These are phyloP conservation scores for Colletotrichum truncatum DNA, from an alignment of 2,329 filamentous ascomycete genomes.

Conservation along the genomic window DNA sequence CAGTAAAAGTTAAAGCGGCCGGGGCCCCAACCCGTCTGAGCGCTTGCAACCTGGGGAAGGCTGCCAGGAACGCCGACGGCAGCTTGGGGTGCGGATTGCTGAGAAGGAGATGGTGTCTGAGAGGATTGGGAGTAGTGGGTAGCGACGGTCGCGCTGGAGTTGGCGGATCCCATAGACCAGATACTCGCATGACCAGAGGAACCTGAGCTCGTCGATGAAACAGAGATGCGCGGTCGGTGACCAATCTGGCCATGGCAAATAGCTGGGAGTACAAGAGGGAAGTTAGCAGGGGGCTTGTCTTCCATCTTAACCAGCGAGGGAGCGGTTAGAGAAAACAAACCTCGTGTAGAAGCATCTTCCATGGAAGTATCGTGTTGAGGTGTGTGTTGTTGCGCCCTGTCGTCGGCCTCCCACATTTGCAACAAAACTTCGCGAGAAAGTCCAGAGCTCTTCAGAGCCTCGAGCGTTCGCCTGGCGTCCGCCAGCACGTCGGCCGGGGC, in stretches of 20 bases:
- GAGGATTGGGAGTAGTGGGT: slow-evolving; percentile 48
- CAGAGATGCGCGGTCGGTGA: slow-evolving; percentile 53
- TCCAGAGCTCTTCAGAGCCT: slow-evolving; percentile 55
- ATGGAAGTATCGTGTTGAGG: slow-evolving; percentile 19
- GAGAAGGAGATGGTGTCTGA: slow-evolving; percentile 47
- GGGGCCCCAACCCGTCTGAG: slow-evolving; percentile 32
- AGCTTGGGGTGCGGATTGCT: slow-evolving; percentile 35
- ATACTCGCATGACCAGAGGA: slow-evolving; percentile 52
- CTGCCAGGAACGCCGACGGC: slow-evolving; percentile 17
- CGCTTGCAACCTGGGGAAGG: slow-evolving; percentile 30
- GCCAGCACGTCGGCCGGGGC: slow-evolving; percentile 53
- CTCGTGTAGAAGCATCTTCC: slow-evolving; percentile 32
- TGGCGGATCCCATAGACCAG: slow-evolving; percentile 42
- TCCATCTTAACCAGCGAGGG: neutral
- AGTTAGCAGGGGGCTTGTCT: slow-evolving; percentile 5
- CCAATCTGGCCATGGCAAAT: slow-evolving; percentile 46
- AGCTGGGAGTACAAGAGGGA: slow-evolving; percentile 42
- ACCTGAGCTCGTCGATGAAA: slow-evolving; percentile 59
- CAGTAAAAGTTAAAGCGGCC: slow-evolving; percentile 57
- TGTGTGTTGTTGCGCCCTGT: slow-evolving; percentile 21
- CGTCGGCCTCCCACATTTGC: slow-evolving; percentile 33
- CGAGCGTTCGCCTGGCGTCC: slow-evolving; percentile 55
- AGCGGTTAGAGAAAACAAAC: neutral
- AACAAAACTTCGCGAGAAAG: slow-evolving; percentile 50
- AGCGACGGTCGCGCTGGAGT: slow-evolving; percentile 36